Conservation (phyloP, 768 basidiomycete genomes). For the Lactarius evosmus region DNA sequence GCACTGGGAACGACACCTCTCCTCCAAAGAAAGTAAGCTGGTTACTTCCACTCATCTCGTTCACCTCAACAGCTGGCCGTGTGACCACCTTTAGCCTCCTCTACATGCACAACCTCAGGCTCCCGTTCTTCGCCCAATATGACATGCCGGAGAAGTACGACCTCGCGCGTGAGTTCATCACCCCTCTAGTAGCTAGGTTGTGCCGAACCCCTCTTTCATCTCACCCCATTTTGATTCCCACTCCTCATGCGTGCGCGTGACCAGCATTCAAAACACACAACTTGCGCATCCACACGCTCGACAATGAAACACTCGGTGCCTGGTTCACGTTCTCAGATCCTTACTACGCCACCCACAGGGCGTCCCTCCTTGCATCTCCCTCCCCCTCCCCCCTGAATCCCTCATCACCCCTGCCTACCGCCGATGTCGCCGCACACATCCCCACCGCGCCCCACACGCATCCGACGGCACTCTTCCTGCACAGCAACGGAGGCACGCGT, state of each 20-base stretch:
- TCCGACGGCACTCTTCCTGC: slow-evolving; percentile 85
- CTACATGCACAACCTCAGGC: slow-evolving; percentile 63
- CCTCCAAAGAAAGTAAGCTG: slow-evolving; percentile 66
- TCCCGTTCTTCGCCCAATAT: slow-evolving; percentile 63
- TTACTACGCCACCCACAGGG: slow-evolving; percentile 40
- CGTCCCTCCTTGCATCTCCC: slow-evolving; percentile 42
- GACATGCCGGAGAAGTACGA: slow-evolving; percentile 73
- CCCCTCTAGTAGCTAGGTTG: background rate
- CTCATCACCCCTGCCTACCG: slow-evolving; percentile 40
- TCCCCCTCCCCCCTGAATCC: slow-evolving; percentile 32
- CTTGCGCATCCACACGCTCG: slow-evolving; percentile 63
- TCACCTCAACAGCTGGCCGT: slow-evolving; percentile 6
- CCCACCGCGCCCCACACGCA: slow-evolving; percentile 49
- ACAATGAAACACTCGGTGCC: slow-evolving; percentile 78
- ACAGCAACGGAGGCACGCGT: slow-evolving; percentile 86
- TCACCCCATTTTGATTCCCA: background rate
- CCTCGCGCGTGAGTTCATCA: slow-evolving; percentile 62
- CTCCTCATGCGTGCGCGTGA: background rate
- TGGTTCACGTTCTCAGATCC: slow-evolving; percentile 78
- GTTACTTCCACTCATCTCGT: background rate
- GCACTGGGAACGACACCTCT: slow-evolving; percentile 54
- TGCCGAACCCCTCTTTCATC: no score
- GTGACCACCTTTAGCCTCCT: slow-evolving; percentile 44
- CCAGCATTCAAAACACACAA: slow-evolving; percentile 58
- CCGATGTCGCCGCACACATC: slow-evolving; percentile 41